Evolutionary conservation across 1,284 basidiomycete genomes (phyloP).

Genomic region (Exobasidium cylindrosporum): DNA sequence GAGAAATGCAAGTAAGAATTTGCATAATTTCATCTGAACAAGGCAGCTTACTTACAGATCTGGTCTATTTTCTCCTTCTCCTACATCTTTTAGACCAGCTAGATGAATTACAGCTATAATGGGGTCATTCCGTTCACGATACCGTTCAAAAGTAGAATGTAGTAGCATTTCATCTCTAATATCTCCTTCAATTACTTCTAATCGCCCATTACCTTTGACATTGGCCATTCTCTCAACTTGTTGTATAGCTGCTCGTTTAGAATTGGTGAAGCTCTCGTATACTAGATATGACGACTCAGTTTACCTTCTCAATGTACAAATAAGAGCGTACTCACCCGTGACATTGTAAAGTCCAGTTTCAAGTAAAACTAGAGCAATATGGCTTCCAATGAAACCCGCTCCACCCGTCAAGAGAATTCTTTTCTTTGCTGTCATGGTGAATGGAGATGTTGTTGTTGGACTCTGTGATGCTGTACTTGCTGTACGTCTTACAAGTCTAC

Average conservation of each 20-base stretch:
- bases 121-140: neutral
- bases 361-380: constrained; percentile 61
- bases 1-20: neutral
- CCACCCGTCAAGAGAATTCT: constrained; percentile 87
- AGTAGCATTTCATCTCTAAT: neutral
- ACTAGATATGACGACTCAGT: too few species aligned
- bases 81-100: neutral
- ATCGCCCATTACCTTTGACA: neutral
- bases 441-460: too few species aligned
- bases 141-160: neutral
- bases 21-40: neutral
- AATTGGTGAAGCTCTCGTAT: neutral
- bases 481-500: too few species aligned
- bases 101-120: neutral
- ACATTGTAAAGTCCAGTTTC: neutral
- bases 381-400: constrained; percentile 95
- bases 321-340: neutral
- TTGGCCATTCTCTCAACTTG: neutral
- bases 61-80: neutral
- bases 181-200: neutral
- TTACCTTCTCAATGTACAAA: too few species aligned
- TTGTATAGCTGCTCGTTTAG: neutral
- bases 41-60: neutral
- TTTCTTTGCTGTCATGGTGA: constrained; percentile 60
- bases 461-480: too few species aligned